These are phyloP conservation scores for Perkinsus marinus DNA, from an alignment of 169 alveolate species.

Conservation along the genomic window DNA sequence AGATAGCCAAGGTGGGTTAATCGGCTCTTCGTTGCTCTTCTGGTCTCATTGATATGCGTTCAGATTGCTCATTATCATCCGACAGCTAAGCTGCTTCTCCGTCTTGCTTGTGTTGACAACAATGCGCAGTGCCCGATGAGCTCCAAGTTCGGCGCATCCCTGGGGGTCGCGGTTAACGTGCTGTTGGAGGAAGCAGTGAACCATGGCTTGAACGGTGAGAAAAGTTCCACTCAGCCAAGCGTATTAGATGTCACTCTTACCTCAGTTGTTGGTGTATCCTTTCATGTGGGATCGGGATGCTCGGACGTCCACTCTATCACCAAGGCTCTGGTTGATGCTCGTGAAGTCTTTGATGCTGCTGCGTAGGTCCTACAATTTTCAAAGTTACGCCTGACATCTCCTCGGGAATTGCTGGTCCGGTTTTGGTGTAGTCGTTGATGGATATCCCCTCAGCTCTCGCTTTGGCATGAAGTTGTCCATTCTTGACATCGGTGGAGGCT, in stretches of 20 bases:
- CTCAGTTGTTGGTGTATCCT: conserved; percentile 5
- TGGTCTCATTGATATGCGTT: not conserved
- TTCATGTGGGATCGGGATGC: conserved; percentile 20
- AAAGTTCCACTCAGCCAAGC: not conserved
- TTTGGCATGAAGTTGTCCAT: not conserved
- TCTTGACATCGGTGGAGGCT: conserved; percentile 19
- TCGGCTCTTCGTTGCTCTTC: not conserved
- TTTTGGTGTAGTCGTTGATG: too few relatives aligned
- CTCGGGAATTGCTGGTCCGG: too few relatives aligned
- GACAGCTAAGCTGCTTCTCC: conserved; percentile 4
- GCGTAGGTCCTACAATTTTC: too few relatives aligned
- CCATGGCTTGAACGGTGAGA: not conserved
- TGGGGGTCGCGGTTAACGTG: not conserved
- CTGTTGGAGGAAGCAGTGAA: not conserved
- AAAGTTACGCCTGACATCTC: too few relatives aligned
- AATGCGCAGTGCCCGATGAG: conserved; percentile 13
- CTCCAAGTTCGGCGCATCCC: conserved; percentile 14
- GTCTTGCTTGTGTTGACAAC: conserved; percentile 8
- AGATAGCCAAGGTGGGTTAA: not conserved
- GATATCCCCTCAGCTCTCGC: not conserved
- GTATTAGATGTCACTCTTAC: not conserved
- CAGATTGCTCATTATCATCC: not conserved
- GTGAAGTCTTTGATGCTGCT: conserved; percentile 1
- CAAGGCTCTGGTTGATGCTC: conserved; percentile 5
- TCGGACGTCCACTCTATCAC: conserved; percentile 4